phyloP scores from a whole-genome alignment of 2,329 filamentous ascomycete species.

The Fusarium cicatricum region DNA sequence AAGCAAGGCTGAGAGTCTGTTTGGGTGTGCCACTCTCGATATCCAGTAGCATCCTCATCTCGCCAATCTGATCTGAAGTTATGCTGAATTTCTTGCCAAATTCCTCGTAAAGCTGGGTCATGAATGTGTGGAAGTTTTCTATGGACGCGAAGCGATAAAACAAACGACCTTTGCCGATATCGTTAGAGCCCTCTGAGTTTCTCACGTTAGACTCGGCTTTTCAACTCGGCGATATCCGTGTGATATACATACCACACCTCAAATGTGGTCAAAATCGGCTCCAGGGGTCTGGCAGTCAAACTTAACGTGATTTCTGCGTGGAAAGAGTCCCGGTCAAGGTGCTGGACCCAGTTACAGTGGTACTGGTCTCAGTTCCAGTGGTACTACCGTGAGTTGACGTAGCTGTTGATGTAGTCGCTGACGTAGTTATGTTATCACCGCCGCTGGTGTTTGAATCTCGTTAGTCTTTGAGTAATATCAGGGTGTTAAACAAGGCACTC shows the following conservation, averaged over 20 bases:
- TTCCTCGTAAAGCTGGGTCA: neutral
- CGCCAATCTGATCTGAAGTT: neutral
- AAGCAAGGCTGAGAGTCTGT: neutral
- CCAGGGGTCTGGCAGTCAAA: neutral
- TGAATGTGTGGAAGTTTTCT: neutral
- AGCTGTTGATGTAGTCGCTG: no score
- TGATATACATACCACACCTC: neutral
- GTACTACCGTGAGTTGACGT: neutral
- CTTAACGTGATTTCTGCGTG: neutral
- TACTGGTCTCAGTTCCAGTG: no score
- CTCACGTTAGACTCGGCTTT: no score
- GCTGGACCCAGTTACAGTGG: conserved; percentile 1
- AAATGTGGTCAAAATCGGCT: neutral
- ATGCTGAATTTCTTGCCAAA: neutral
- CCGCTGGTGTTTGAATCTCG: neutral
- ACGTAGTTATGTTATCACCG: neutral
- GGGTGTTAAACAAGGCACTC: no score
- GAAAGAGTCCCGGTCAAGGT: conserved; percentile 1
- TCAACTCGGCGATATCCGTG: no score
- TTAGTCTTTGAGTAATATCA: no score
- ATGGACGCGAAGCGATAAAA: conserved; percentile 12
- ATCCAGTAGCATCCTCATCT: neutral
- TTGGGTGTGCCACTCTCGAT: neutral
- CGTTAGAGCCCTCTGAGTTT: conserved; percentile 10
- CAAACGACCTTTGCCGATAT: neutral